A percentile compares a stretch with the other conserved stretches of the same genome.
Evolutionary conservation across 2,329 filamentous ascomycete species (phyloP).

Genomic region (Aspergillus sp.): DNA sequence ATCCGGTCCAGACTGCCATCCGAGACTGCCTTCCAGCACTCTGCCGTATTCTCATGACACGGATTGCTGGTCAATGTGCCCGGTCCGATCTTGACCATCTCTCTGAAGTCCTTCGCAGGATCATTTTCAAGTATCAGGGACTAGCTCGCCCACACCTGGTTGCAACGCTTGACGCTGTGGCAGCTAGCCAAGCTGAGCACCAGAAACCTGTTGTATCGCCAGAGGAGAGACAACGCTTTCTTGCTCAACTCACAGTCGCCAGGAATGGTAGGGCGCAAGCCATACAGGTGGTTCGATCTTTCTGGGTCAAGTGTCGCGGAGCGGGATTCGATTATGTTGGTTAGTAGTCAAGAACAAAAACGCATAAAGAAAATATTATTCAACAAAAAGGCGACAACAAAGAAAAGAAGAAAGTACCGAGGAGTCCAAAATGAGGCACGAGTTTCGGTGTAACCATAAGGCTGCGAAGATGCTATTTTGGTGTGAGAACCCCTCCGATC

Average conservation of each 20-base stretch:
- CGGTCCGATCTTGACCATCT: conserved; percentile 40
- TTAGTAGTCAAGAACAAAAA: conserved; percentile 8
- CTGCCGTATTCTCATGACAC: conserved; percentile 33
- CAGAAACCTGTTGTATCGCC: conserved; percentile 19
- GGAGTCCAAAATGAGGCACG: conserved; percentile 10
- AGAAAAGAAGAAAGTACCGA: conserved; percentile 1
- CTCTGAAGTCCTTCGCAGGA: conserved; percentile 34
- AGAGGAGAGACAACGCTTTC: conserved; percentile 36
- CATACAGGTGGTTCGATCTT: conserved; percentile 32
- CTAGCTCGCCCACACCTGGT: conserved; percentile 32
- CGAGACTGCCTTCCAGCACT: conserved; percentile 32
- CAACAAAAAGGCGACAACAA: not conserved
- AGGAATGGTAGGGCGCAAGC: conserved; percentile 33
- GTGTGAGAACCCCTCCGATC: conserved; percentile 1
- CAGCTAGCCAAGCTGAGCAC: conserved; percentile 14
- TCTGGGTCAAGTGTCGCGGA: conserved; percentile 41
- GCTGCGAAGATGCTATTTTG: not conserved
- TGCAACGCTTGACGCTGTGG: conserved; percentile 28
- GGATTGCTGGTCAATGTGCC: conserved; percentile 38
- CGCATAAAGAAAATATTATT: not conserved
- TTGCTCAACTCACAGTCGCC: conserved; percentile 33
- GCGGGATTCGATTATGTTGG: conserved; percentile 34
- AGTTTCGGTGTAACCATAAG: conserved; percentile 2
- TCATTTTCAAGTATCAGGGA: conserved; percentile 37
- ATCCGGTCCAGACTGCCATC: conserved; percentile 23